phyloP scores from a whole-genome alignment of 139 green algal genomes.

The Yamagishiella unicocca region DNA sequence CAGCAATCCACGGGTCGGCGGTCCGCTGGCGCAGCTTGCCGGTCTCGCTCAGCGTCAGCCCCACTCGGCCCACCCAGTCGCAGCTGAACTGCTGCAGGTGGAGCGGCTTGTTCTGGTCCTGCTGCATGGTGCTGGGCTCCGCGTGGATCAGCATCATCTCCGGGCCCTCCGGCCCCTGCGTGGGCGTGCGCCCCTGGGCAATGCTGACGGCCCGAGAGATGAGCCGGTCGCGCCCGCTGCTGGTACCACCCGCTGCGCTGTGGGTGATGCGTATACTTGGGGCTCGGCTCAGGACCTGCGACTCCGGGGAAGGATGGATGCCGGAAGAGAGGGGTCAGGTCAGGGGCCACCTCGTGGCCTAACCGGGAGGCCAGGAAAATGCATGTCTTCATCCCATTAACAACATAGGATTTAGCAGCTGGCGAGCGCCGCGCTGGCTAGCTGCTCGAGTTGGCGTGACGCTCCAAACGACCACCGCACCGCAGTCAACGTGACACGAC shows the following conservation, averaged over 20 bases:
- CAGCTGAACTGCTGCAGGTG: conserved; percentile 41
- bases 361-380: too few species aligned
- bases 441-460: too few species aligned
- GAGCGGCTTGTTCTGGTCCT: background rate
- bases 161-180: background rate
- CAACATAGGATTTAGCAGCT: too few species aligned
- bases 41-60: conserved; percentile 37
- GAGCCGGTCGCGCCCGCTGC: conserved; percentile 1
- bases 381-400: too few species aligned
- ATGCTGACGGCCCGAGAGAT: conserved; percentile 44
- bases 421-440: too few species aligned
- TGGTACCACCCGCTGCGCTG: background rate
- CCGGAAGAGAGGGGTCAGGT: too few species aligned
- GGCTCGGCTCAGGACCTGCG: conserved; percentile 35
- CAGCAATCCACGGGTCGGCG: conserved; percentile 4
- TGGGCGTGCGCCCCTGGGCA: conserved; percentile 40
- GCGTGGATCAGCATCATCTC: conserved; percentile 44
- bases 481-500: too few species aligned
- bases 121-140: conserved; percentile 36
- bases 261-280: conserved; percentile 23
- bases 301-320: background rate
- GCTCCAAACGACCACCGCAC: too few species aligned
- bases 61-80: conserved; percentile 40
- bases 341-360: too few species aligned
- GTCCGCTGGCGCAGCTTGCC: conserved; percentile 13